phyloP scores from a whole-genome alignment of 805 yeast species.

The Wickerhamiella cacticola region DNA sequence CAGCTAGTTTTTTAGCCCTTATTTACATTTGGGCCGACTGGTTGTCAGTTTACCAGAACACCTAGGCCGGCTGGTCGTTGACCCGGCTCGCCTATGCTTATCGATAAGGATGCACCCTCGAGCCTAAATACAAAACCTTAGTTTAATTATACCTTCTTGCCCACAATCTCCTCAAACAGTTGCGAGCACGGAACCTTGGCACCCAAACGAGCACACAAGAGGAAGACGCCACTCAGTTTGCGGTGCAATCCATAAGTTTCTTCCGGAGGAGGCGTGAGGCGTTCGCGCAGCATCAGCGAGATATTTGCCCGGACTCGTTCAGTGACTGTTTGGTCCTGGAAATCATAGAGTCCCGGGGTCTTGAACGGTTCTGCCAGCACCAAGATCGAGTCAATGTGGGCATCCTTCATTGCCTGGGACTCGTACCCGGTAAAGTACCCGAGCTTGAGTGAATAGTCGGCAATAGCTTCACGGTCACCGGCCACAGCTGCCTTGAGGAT shows the following conservation, averaged over 20 bases:
- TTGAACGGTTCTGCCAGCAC: constrained; percentile 91
- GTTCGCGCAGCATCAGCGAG: constrained; percentile 77
- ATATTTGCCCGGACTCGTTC: constrained; percentile 84
- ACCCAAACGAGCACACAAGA: constrained; percentile 72
- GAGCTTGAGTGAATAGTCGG: constrained; percentile 51
- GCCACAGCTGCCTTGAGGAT: constrained; percentile 64
- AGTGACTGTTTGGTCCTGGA: constrained; percentile 78
- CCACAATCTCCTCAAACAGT: constrained; percentile 60
- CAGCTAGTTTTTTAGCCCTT: too few relatives aligned
- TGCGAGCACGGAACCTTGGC: constrained; percentile 75
- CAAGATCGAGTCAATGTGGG: constrained; percentile 83
- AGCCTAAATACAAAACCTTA: too few relatives aligned
- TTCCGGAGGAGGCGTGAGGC: constrained; percentile 95
- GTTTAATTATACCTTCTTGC: too few relatives aligned
- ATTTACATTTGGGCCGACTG: too few relatives aligned
- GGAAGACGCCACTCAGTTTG: constrained; percentile 85
- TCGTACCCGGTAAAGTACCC: constrained; percentile 92
- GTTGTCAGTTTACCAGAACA: too few relatives aligned
- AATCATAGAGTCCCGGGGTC: constrained; percentile 42
- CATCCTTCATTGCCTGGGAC: constrained; percentile 72
- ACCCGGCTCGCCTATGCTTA: too few relatives aligned
- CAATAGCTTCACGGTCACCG: constrained; percentile 53
- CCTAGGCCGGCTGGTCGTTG: too few relatives aligned
- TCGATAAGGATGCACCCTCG: too few relatives aligned
- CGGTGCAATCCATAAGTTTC: constrained; percentile 96